Evolutionary conservation across 2,329 filamentous ascomycete species (phyloP).

Genomic region (Monosporascus sp.): DNA sequence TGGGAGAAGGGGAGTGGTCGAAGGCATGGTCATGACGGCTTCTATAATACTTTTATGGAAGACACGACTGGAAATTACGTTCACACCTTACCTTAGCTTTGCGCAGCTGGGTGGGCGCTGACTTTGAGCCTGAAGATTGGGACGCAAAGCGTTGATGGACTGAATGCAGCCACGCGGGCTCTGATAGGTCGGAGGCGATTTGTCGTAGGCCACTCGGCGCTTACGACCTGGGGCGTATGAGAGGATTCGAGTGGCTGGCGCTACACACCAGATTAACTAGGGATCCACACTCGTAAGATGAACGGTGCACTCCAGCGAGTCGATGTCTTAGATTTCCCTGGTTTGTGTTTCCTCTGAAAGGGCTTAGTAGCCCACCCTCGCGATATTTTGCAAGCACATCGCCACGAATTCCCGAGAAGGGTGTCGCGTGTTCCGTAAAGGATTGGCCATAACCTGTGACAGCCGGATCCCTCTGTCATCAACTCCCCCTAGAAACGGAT

Average conservation of each 20-base stretch:
- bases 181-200: constrained; percentile 39
- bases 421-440: constrained; percentile 37
- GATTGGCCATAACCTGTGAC: constrained; percentile 30
- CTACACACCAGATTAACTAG: constrained; percentile 35
- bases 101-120: constrained; percentile 25
- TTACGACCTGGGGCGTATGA: constrained; percentile 37
- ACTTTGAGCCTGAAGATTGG: constrained; percentile 22
- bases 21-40: constrained; percentile 17
- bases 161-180: constrained; percentile 26
- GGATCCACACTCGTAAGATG: constrained; percentile 38
- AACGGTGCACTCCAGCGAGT: constrained; percentile 37
- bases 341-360: constrained; percentile 26
- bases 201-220: constrained; percentile 42
- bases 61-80: constrained; percentile 17
- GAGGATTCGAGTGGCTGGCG: constrained; percentile 38
- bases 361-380: constrained; percentile 21
- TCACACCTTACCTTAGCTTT: constrained; percentile 23
- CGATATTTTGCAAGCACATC: constrained; percentile 27
- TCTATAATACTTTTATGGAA: constrained; percentile 23
- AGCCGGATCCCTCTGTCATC: constrained; percentile 18
- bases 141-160: constrained; percentile 27
- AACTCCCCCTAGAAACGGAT: constrained; percentile 8
- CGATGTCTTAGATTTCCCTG: constrained; percentile 45
- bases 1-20: constrained; percentile 15
- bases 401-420: constrained; percentile 34